Evolutionary conservation across 1,139 yeast genomes (phyloP).

Genomic region (Suhomyces coccinellae): DNA sequence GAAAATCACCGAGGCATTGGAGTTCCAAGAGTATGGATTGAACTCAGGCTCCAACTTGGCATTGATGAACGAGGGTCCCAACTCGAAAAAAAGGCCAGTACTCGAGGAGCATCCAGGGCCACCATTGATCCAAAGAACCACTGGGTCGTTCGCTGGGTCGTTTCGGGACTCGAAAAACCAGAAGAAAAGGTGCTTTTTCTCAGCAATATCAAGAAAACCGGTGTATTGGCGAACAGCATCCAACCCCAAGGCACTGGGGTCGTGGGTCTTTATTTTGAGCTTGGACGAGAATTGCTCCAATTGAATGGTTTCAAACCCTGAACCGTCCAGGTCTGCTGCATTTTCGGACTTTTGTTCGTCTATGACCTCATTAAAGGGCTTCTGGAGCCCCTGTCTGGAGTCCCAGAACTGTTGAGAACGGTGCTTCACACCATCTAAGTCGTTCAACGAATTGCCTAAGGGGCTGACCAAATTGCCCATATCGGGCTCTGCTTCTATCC

Average conservation of each 20-base stretch:
- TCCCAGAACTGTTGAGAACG: too few species aligned
- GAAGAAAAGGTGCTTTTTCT: conserved; percentile 34
- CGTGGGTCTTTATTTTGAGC: conserved; percentile 4
- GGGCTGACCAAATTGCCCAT: background rate
- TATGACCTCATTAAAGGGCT: too few species aligned
- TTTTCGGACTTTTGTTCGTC: background rate
- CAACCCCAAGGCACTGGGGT: conserved; percentile 9
- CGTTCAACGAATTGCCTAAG: too few species aligned
- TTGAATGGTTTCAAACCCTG: background rate
- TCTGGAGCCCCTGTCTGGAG: too few species aligned
- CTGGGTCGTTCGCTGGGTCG: conserved; percentile 46
- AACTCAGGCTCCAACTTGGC: conserved; percentile 40
- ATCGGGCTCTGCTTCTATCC: background rate
- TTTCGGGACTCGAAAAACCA: conserved; percentile 49
- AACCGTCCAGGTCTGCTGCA: background rate
- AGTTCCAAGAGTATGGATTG: conserved; percentile 47
- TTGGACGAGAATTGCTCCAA: background rate
- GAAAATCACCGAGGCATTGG: conserved; percentile 46
- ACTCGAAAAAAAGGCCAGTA: conserved; percentile 46
- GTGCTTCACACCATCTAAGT: too few species aligned
- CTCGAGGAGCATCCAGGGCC: conserved; percentile 50
- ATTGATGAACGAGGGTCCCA: conserved; percentile 42
- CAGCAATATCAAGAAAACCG: conserved; percentile 14
- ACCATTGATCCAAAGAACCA: conserved; percentile 48
- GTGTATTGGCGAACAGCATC: conserved; percentile 14